Evolutionary conservation across 306 rosid genomes (phyloP).

Genomic region (Vigna angularis): DNA sequence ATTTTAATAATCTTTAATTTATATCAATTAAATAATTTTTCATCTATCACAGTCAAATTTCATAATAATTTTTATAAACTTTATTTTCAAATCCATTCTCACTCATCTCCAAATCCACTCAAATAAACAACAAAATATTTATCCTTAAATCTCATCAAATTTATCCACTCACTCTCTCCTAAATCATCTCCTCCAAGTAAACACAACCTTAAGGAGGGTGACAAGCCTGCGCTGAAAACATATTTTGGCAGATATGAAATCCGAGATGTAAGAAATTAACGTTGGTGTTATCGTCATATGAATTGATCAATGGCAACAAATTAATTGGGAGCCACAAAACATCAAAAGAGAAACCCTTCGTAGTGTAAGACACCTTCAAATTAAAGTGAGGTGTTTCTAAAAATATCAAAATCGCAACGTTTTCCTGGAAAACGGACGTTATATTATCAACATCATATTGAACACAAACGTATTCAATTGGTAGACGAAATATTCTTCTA

Average conservation of each 20-base stretch:
- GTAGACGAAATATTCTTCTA: slow-evolving; percentile 2
- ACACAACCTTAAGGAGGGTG: not conserved
- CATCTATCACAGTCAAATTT: too few species aligned
- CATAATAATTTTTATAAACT: too few species aligned
- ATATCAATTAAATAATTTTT: too few species aligned
- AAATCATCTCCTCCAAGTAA: too few species aligned
- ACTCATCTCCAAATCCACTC: too few species aligned
- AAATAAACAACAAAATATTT: too few species aligned
- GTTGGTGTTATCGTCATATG: not conserved
- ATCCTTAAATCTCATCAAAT: too few species aligned
- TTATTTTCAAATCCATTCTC: too few species aligned
- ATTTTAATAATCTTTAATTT: too few species aligned
- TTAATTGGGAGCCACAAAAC: not conserved
- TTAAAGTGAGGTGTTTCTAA: not conserved
- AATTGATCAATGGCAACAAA: not conserved
- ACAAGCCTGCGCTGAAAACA: too few species aligned
- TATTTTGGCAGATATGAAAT: not conserved
- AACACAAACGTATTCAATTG: not conserved
- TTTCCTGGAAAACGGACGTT: not conserved
- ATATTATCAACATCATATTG: not conserved
- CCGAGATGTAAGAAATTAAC: not conserved
- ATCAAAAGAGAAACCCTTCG: not conserved
- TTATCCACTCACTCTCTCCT: too few species aligned
- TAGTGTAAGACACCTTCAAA: not conserved
- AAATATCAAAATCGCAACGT: not conserved